These are phyloP conservation scores for Phytophthora cajani DNA, from an alignment of 352 stramenopile species.

Conservation along the genomic window DNA sequence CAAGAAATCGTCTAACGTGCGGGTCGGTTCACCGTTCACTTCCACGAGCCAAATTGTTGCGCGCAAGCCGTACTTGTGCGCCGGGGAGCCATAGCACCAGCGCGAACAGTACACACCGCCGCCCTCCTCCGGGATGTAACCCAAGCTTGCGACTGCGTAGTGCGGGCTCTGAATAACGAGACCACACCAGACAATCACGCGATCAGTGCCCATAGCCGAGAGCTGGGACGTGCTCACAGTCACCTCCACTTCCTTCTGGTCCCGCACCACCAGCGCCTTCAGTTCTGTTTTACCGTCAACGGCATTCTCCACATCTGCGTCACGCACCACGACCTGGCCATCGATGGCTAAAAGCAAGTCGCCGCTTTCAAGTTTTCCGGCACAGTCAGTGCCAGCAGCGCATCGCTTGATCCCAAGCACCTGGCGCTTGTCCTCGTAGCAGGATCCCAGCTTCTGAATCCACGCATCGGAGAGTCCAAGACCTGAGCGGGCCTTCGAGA, in stretches of 20 bases:
- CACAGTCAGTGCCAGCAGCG: conserved; percentile 70
- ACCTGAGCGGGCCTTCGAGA: conserved; percentile 88
- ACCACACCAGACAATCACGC: conserved; percentile 91
- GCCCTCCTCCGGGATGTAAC: conserved; percentile 88
- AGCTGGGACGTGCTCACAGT: conserved; percentile 66
- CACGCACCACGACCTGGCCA: conserved; percentile 73
- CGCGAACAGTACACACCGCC: conserved; percentile 89
- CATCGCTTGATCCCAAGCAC: conserved; percentile 88
- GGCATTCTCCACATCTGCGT: conserved; percentile 79
- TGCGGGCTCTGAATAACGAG: conserved; percentile 93
- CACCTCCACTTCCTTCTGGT: conserved; percentile 76
- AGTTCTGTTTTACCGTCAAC: conserved; percentile 61
- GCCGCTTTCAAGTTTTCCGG: conserved; percentile 74
- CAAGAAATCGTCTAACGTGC: conserved; percentile 88
- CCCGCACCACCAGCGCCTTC: conserved; percentile 72
- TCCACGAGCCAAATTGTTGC: conserved; percentile 93
- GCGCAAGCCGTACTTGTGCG: conserved; percentile 91
- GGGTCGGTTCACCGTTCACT: conserved; percentile 87
- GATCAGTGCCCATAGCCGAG: conserved; percentile 84
- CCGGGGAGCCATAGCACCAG: conserved; percentile 92
- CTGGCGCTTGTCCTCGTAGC: conserved; percentile 85
- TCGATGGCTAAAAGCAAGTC: conserved; percentile 89
- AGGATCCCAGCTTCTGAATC: conserved; percentile 83
- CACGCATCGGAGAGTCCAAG: conserved; percentile 86
- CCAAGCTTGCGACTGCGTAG: conserved; percentile 82